Base-by-base conservation (phyloP, 129 eudicot species). In the Flaveria robusta region DNA sequence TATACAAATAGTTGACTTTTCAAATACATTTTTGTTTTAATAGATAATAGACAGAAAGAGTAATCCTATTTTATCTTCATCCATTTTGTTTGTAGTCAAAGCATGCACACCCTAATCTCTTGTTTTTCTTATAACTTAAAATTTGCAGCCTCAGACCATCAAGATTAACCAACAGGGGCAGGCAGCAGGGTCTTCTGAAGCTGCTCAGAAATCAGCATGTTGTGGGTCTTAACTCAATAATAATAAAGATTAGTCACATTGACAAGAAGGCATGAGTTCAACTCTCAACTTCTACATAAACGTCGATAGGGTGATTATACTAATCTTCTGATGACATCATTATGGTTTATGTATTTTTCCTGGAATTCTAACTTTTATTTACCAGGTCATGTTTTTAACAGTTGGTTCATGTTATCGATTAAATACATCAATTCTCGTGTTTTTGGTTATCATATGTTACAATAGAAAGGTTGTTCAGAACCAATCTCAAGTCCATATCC, bases 111-210 rank as follows among this genome's bases (percentile, higher is more conserved):
- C 42, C 79, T 74, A 43, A 27, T 24, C 39, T 4, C 10, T 8
- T 62, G 8, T 31, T 59, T 16, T 15, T 43, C 7, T 8, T 68
- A 5, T 47, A 15, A n/a, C 15, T 54, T 24, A 7, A 46, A 54
- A 9, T 80, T 66, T 81, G 88, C 88, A 89, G 92, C 92, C 96
- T 66, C 96, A 87, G 54, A 67, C 92, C 26, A 85, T 89, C 60
- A 83, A 81, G 90, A 89, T 89, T 39, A 81, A 74, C 73, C 96
- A 83, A 81, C 81, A 86, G 13, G 90, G 87, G 14, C 90, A 78
- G 79, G 74, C 80, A 20, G 85, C 78, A 26, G 87, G 96, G 79
- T 60, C 90, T 71, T 83, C 87, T 68, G 86, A 82, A 80, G 78
- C 83, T 65, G 83, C 85, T 15, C 84, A 80, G 77, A 86, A 80